Evolutionary conservation across 495 filamentous ascomycete species (phyloP), one percentile per base, ranked within the genome.

Genomic region (Echria macrotheca): DNA sequence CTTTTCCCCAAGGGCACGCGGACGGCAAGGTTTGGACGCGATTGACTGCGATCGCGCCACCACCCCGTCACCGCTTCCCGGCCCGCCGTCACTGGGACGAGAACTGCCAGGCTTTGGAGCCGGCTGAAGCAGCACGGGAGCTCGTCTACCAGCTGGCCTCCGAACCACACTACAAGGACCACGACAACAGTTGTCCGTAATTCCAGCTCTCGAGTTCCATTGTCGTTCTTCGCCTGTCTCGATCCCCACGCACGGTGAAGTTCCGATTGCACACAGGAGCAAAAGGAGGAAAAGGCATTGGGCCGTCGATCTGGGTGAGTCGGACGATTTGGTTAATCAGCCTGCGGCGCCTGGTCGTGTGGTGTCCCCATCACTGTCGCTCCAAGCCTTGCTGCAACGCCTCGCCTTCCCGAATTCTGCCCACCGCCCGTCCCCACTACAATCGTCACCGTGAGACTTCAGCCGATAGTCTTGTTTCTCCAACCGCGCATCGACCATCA

Each of bases 11-110:
- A 49, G 54, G 56, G 56, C 55, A 53, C 56, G 52, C 59, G 58
- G 59, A 57, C 49, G 59, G 55, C 56, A 53, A 57, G 48, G 47
- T 49, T 44, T 54, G 54, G 54, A 33, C 56, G 48, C 54, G 54
- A 58, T 50, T 42, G 49, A 57, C 39, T 48, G 52, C 39, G 46
- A 22, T 23, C 29, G 17, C 44, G 39, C 14, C 32, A 28, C 49
- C 43, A 9, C 39, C 26, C 44, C 45, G 22, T 43, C 25, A 17
- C 32, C 39, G 23, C 23, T 44, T 42, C 32, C 32, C 24, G 21
- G 28, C 11, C 29, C 10, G 38, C 15, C 11, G 12, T 23, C 28
- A n/a, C n/a, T n/a, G n/a, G n/a, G n/a, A n/a, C n/a, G n/a, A n/a
- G 8, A 14, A 42, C 41, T 25, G 24, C 42, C 39, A 21, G 36